phyloP scores from a whole-genome alignment of 805 yeast species.

The Zygoascus ofunaensis region DNA sequence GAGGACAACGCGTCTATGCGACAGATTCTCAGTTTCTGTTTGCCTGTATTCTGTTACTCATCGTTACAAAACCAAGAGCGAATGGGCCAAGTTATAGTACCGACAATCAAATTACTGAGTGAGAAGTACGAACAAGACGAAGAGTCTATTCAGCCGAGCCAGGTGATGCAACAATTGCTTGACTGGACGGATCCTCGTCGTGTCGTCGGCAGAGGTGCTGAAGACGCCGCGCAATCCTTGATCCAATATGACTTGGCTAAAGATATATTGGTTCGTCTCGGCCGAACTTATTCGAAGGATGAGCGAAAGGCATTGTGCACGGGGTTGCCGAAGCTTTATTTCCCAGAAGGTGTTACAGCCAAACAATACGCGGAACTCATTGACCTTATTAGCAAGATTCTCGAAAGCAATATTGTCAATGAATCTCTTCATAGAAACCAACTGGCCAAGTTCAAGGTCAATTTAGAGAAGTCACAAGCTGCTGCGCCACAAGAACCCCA shows the following conservation, averaged over 20 bases:
- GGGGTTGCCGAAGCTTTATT: conserved; percentile 40
- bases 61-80: conserved; percentile 61
- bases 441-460: conserved; percentile 25
- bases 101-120: conserved; percentile 38
- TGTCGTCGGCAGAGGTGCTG: conserved; percentile 40
- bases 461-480: conserved; percentile 15
- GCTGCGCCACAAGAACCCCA: background rate
- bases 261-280: conserved; percentile 43
- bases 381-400: conserved; percentile 24
- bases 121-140: conserved; percentile 31
- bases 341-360: conserved; percentile 29
- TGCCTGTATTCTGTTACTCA: conserved; percentile 81
- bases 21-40: conserved; percentile 76
- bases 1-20: conserved; percentile 53
- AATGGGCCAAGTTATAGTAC: conserved; percentile 37
- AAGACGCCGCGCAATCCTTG: conserved; percentile 35
- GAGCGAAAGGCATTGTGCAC: conserved; percentile 45
- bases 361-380: conserved; percentile 23
- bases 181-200: conserved; percentile 74
- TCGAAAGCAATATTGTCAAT: conserved; percentile 24
- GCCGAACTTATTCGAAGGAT: conserved; percentile 39
- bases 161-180: conserved; percentile 59
- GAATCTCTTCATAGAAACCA: conserved; percentile 32
- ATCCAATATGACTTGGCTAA: conserved; percentile 50
- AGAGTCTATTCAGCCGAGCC: conserved; percentile 35